Evolutionary conservation across 2,329 filamentous ascomycete species (phyloP), one percentile per base, ranked within the genome.

Genomic region (Hypocreales sp.): DNA sequence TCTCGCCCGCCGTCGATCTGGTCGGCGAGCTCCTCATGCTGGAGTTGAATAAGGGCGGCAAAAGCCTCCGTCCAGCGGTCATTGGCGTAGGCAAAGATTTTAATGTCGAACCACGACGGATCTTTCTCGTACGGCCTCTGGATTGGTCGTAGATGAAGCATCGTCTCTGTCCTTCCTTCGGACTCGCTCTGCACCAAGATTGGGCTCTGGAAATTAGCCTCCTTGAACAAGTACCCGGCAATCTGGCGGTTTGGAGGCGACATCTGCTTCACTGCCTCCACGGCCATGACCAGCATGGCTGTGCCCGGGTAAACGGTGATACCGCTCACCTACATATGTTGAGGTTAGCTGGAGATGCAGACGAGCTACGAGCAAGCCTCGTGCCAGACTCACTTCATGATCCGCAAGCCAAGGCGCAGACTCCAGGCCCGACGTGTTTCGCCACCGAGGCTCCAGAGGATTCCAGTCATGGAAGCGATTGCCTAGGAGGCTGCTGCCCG

Each of bases 51-150:
- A 12, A 8, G 22, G 6, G 29, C 22, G 8, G 8, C 12, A 14
- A 29, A 30, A 12, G 29, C 32, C 8, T 34, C 20, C 5, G 20
- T 26, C 29, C 32, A 34, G 7, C 15, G n/a, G 5, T 24, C 24
- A 11, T 20, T 5, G 5, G 12, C 10, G 9, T 31, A 26, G 3
- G 29, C 23, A 20, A 34, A 31, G 11, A 34, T 26, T 2, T 18
- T 16, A 11, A 34, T 15, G 16, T 34, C 29, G 9, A 24, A 34
- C 14, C 28, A 26, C 4, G 28, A 22, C 9, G 28, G 13, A n/a
- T 26, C 24, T 15, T 31, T 27, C 8, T 30, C 27, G 14, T 26
- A 4, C 13, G 18, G 15, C 24, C n/a, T 11, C 6, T 23, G 15
- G 4, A 26, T 4, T 5, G 31, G 26, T 6, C 23, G 26, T 3